A percentile compares a stretch with the other conserved stretches of the same genome.
Evolutionary conservation across 176 grass and related monocot genomes (phyloP).

Genomic region (Lolium multiflorum): DNA sequence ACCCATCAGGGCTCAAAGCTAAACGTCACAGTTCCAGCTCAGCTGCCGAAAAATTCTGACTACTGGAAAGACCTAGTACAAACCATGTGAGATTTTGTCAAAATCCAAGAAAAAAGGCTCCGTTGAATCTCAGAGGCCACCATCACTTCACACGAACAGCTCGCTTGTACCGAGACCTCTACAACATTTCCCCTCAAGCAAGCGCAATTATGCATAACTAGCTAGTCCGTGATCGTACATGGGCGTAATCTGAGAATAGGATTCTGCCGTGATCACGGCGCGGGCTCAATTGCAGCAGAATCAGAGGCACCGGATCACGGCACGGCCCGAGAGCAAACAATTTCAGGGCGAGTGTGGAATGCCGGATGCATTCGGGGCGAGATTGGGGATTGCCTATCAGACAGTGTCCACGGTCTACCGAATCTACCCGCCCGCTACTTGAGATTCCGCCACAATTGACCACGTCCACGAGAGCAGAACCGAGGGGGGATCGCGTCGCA

Average conservation of each 20-base stretch:
- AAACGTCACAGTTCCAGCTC: constrained; percentile 13
- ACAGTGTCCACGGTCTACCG: not conserved
- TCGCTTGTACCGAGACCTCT: constrained; percentile 8
- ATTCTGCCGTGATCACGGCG: not conserved
- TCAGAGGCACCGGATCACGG: not conserved
- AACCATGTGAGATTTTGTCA: not conserved
- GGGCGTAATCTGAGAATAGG: not conserved
- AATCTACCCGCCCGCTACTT: not conserved
- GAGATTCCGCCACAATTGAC: constrained; percentile 40
- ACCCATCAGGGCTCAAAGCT: constrained; percentile 27
- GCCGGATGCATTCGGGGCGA: not conserved
- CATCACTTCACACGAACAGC: constrained; percentile 22
- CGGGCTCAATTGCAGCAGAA: constrained; percentile 21
- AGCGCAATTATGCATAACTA: not conserved
- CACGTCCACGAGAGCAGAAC: not conserved
- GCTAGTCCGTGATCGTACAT: not conserved
- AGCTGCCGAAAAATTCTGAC: not conserved
- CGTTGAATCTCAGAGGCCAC: not conserved
- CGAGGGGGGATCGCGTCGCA: constrained; percentile 31
- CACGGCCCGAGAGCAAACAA: not conserved
- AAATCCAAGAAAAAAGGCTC: not conserved
- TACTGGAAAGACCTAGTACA: not conserved
- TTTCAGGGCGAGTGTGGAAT: not conserved
- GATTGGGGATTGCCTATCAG: not conserved
- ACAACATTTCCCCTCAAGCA: not conserved